A percentile compares a stretch with the other conserved stretches of the same genome.
These are phyloP conservation scores for Candida silvicultrix DNA, from an alignment of 805 yeast genomes.

Conservation along the genomic window DNA sequence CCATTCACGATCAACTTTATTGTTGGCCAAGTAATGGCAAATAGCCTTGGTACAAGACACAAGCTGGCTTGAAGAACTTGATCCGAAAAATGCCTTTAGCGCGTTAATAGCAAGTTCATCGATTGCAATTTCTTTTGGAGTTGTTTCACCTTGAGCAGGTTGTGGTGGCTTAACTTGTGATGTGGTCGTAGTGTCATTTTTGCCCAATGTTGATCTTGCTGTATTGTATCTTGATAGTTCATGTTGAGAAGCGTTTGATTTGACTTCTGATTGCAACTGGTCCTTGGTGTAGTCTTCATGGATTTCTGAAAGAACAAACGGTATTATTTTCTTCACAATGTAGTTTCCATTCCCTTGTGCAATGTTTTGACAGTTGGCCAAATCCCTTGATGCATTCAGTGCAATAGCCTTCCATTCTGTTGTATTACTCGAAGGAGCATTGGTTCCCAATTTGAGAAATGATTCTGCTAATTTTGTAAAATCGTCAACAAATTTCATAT, in stretches of 20 bases:
- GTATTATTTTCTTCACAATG: constrained; percentile 13
- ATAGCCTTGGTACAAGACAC: constrained; percentile 49
- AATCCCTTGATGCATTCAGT: constrained; percentile 35
- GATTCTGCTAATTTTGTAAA: constrained; percentile 34
- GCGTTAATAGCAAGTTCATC: constrained; percentile 32
- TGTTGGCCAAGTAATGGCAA: constrained; percentile 34
- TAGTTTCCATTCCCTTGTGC: constrained; percentile 8
- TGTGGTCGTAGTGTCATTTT: constrained; percentile 2
- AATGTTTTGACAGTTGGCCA: constrained; percentile 25
- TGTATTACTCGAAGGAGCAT: constrained; percentile 24
- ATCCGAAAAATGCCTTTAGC: constrained; percentile 55
- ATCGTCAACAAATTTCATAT: constrained; percentile 44
- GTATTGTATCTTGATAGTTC: constrained; percentile 19
- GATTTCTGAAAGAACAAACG: constrained; percentile 14
- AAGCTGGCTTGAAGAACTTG: constrained; percentile 56
- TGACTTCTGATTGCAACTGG: neutral
- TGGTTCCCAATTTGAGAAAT: constrained; percentile 15
- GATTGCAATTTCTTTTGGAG: constrained; percentile 14
- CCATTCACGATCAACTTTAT: constrained; percentile 38
- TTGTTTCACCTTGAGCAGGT: neutral
- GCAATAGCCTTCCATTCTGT: constrained; percentile 32
- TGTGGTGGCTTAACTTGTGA: neutral
- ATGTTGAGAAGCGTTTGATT: constrained; percentile 17
- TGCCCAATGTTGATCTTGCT: constrained; percentile 4
- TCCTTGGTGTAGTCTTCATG: constrained; percentile 17